phyloP scores from a whole-genome alignment of 148 eudicot genomes.

The Fallopia convolvulus region DNA sequence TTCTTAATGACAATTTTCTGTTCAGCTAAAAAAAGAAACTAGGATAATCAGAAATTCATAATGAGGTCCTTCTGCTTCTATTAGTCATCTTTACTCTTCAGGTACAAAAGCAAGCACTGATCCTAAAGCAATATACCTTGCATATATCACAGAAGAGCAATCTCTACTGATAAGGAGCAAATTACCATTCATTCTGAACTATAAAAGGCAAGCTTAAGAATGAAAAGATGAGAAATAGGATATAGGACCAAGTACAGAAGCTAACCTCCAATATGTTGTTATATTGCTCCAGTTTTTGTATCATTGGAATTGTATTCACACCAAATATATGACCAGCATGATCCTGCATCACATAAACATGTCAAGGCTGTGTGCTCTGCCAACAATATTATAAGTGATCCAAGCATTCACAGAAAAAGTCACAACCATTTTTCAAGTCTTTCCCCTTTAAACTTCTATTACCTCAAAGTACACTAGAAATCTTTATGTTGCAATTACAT shows the following conservation, averaged over 20 bases:
- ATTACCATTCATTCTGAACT: background rate
- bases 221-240: constrained; percentile 1
- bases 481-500: background rate
- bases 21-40: background rate
- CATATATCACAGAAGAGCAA: background rate
- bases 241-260: constrained; percentile 13
- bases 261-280: constrained; percentile 67
- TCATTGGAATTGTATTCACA: constrained; percentile 77
- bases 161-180: constrained; percentile 1
- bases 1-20: background rate
- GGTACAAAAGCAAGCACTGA: background rate
- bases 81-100: background rate
- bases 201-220: constrained; percentile 6
- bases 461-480: background rate
- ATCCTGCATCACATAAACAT: constrained; percentile 47
- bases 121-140: background rate
- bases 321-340: constrained; percentile 99
- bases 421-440: background rate
- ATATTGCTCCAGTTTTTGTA: constrained; percentile 86
- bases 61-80: background rate
- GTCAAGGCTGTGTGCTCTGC: background rate
- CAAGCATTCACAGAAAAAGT: background rate
- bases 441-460: background rate
- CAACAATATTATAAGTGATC: background rate
- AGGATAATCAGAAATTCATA: background rate